Percentiles rank a stretch among this genome's conserved stretches.
These are phyloP conservation scores for Pyrus pyrifolia DNA, from an alignment of 306 rosid genomes.

Conservation along the genomic window DNA sequence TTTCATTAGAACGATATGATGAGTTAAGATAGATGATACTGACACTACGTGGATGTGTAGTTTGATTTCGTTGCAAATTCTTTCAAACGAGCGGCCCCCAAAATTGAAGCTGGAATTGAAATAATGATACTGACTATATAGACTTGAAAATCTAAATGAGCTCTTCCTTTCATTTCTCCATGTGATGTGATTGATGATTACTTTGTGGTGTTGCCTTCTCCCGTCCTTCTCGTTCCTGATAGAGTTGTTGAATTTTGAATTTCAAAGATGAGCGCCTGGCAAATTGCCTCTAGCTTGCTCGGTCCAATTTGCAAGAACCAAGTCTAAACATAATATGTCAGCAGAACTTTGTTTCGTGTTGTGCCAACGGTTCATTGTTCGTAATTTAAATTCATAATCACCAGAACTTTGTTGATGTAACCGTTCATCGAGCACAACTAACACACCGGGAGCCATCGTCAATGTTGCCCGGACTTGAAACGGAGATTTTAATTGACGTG, in stretches of 20 bases:
- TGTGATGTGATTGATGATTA: not conserved
- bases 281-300: too few relatives aligned
- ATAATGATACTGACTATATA: not conserved
- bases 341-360: too few relatives aligned
- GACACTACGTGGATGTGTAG: slow-evolving; percentile 1
- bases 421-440: too few relatives aligned
- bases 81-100: not conserved
- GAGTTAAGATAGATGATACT: slow-evolving; percentile 1
- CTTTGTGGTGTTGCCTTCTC: not conserved
- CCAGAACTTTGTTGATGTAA: too few relatives aligned
- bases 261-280: not conserved
- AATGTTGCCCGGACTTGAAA: too few relatives aligned
- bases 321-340: too few relatives aligned
- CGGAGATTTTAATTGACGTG: too few relatives aligned
- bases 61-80: not conserved
- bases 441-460: too few relatives aligned
- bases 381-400: too few relatives aligned
- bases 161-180: not conserved
- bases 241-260: not conserved
- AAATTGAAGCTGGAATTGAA: not conserved
- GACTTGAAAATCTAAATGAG: not conserved
- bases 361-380: too few relatives aligned
- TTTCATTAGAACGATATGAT: slow-evolving; percentile 11
- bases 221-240: rapidly evolving
- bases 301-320: too few relatives aligned